Conservation (phyloP, 768 basidiomycete species). For the Tephrocybe sp. region DNA sequence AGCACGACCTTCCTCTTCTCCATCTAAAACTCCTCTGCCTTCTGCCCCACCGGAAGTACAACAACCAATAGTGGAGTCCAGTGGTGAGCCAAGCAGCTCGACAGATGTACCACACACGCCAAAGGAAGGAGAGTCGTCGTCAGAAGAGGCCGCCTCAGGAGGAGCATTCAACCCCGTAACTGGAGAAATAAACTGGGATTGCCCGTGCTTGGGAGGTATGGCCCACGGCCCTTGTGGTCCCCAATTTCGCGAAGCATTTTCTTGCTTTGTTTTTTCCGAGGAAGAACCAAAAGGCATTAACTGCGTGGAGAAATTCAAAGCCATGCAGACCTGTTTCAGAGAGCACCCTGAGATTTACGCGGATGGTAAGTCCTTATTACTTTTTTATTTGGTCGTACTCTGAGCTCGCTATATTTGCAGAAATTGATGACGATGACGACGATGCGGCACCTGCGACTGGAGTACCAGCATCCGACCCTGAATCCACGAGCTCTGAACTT, state of each 20-base stretch:
- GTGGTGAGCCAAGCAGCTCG: background rate
- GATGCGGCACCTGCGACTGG: constrained; percentile 15
- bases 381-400: constrained; percentile 5
- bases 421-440: constrained; percentile 68
- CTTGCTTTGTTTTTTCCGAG: constrained; percentile 93
- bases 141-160: constrained; percentile 19
- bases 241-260: constrained; percentile 93
- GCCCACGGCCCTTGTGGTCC: constrained; percentile 94
- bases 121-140: constrained; percentile 8
- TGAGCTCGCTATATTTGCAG: constrained; percentile 26
- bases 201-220: constrained; percentile 98
- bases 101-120: background rate
- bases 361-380: constrained; percentile 59
- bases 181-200: constrained; percentile 99
- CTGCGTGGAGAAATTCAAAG: constrained; percentile 96
- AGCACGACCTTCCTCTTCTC: constrained; percentile 12
- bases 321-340: constrained; percentile 97
- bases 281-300: constrained; percentile 96
- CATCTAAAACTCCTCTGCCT: background rate
- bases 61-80: background rate
- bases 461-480: constrained; percentile 1
- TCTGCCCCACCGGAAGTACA: constrained; percentile 18
- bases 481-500: background rate
- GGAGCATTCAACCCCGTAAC: constrained; percentile 93
- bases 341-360: constrained; percentile 95